Evolutionary conservation across 2,329 filamentous ascomycete genomes (phyloP).

Genomic region (Calonectria naviculata): DNA sequence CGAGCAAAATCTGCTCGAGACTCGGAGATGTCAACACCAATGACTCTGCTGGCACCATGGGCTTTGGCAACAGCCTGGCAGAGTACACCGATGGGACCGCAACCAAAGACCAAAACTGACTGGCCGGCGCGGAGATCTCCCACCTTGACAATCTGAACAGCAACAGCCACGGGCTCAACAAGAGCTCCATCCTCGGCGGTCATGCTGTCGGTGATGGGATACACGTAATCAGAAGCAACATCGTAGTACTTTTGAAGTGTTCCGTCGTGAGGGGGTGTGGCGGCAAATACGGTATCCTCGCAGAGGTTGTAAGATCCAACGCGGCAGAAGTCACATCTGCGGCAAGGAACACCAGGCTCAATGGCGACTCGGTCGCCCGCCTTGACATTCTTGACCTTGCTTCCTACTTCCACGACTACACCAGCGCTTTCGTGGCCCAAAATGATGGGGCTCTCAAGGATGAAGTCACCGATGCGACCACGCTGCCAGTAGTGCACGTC

Average conservation of each 20-base stretch:
- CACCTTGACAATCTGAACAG: constrained; percentile 18
- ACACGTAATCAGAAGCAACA: constrained; percentile 15
- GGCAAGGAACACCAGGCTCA: constrained; percentile 58
- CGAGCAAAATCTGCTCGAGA: constrained; percentile 52
- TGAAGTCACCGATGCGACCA: constrained; percentile 54
- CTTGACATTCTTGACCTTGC: constrained; percentile 18
- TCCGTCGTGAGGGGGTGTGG: constrained; percentile 19
- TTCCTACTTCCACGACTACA: constrained; percentile 10
- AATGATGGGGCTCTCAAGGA: constrained; percentile 16
- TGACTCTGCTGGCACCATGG: constrained; percentile 53
- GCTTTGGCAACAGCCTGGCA: constrained; percentile 58
- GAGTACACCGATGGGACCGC: constrained; percentile 41
- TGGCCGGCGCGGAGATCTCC: constrained; percentile 10
- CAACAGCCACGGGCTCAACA: constrained; percentile 19
- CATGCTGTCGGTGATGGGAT: constrained; percentile 11
- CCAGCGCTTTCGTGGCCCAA: constrained; percentile 19
- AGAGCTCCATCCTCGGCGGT: constrained; percentile 17
- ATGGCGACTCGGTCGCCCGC: constrained; percentile 52
- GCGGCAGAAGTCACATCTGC: constrained; percentile 54
- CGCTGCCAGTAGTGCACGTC: constrained; percentile 60
- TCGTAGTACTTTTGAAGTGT: constrained; percentile 20
- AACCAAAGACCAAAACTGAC: constrained; percentile 19
- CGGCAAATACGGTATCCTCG: constrained; percentile 17
- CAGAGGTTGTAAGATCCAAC: constrained; percentile 45
- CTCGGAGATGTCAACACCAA: constrained; percentile 56